A percentile compares a stretch with the other conserved stretches of the same genome.
phyloP scores from a whole-genome alignment of 345 rosid genomes.

The Boechera retrofracta region DNA sequence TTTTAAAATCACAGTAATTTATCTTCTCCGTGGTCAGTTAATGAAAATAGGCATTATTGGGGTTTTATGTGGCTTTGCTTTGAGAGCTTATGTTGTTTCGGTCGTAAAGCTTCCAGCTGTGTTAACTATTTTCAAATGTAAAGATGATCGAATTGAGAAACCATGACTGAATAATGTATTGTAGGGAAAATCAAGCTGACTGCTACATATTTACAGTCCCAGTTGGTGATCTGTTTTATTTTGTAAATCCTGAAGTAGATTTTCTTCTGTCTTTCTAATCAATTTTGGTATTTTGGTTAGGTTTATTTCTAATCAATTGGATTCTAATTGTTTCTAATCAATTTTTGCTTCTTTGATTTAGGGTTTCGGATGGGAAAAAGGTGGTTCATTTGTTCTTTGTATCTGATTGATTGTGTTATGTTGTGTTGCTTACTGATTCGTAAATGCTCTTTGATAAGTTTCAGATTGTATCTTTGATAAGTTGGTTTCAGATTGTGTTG shows the following conservation, averaged over 20 bases:
- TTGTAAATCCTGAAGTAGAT: conserved; percentile 14
- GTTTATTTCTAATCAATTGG: too few relatives aligned
- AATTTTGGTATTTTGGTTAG: too few relatives aligned
- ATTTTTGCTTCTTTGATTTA: too few relatives aligned
- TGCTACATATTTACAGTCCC: conserved; percentile 1
- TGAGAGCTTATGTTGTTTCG: conserved; percentile 11
- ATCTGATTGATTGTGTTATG: too few relatives aligned
- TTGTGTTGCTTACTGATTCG: too few relatives aligned
- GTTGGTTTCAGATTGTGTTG: too few relatives aligned
- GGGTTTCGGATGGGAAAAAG: too few relatives aligned
- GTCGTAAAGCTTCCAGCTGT: neutral
- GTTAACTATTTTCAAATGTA: conserved; percentile 5
- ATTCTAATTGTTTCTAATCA: too few relatives aligned
- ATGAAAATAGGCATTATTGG: conserved; percentile 3
- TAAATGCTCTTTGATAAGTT: too few relatives aligned
- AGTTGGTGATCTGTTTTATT: conserved; percentile 12
- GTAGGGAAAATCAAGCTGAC: neutral
- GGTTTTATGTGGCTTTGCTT: conserved; percentile 28
- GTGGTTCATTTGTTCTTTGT: too few relatives aligned
- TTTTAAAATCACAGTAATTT: neutral
- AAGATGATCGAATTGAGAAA: conserved; percentile 12
- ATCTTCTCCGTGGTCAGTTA: neutral
- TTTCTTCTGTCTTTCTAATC: conserved; percentile 6
- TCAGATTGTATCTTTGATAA: too few relatives aligned
- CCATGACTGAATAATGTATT: neutral